Conservation (phyloP, 257 asterid genomes). For the Solanum pennellii region DNA sequence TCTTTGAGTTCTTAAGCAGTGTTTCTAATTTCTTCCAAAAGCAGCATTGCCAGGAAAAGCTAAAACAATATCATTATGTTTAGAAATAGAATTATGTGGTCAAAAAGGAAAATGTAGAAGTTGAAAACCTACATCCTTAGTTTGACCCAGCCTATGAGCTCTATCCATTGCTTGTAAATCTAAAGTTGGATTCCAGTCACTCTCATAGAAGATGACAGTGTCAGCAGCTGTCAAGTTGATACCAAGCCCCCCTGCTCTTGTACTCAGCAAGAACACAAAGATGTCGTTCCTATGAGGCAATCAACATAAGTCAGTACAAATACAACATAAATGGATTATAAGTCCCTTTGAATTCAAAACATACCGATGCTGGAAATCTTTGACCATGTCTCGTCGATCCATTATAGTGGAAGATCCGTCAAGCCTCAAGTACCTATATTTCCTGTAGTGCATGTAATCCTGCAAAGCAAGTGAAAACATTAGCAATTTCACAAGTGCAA, state of each 20-base stretch:
- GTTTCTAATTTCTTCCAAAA: background rate
- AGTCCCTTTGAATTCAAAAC: slow-evolving; percentile 1
- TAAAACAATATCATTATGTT: background rate
- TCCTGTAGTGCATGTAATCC: slow-evolving; percentile 96
- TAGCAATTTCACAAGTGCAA: background rate
- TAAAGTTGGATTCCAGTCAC: slow-evolving; percentile 98
- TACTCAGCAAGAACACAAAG: slow-evolving; percentile 93
- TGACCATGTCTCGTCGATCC: slow-evolving; percentile 98
- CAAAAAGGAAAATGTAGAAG: background rate
- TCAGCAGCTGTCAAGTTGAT: slow-evolving; percentile 97
- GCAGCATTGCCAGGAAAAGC: background rate
- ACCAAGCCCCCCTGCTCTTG: slow-evolving; percentile 99
- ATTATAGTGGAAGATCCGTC: slow-evolving; percentile 91
- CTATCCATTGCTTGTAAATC: slow-evolving; percentile 98
- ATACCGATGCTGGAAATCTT: slow-evolving; percentile 95
- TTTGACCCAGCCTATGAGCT: slow-evolving; percentile 97
- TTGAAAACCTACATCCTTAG: slow-evolving; percentile 59
- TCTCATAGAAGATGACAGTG: slow-evolving; percentile 94
- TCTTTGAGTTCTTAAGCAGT: background rate
- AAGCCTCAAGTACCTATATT: slow-evolving; percentile 80
- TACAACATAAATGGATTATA: background rate
- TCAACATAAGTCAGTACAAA: background rate
- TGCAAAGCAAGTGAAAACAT: slow-evolving; percentile 22
- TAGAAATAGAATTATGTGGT: background rate
- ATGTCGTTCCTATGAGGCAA: slow-evolving; percentile 56